phyloP scores from a whole-genome alignment of 106 monocot genomes.

The Narthecium ossifragum region DNA sequence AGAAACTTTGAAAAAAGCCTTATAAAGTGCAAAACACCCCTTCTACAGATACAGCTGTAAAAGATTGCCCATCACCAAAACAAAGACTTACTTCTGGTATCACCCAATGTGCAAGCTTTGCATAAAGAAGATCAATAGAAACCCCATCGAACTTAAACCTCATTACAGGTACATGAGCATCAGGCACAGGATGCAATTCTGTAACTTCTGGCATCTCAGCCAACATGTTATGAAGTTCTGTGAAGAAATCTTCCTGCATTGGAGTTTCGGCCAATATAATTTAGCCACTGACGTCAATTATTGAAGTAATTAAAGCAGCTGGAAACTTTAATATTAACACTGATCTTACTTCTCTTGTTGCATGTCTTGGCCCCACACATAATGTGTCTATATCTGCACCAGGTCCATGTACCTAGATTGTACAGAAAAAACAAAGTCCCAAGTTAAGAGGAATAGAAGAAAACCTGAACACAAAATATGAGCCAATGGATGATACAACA shows the following conservation, averaged over 20 bases:
- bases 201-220: conserved; percentile 85
- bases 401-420: conserved; percentile 89
- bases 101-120: conserved; percentile 72
- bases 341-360: conserved; percentile 70
- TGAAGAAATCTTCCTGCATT: conserved; percentile 89
- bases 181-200: conserved; percentile 94
- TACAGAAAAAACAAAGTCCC: too few species aligned
- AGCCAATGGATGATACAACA: too few species aligned
- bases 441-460: too few species aligned
- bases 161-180: conserved; percentile 97
- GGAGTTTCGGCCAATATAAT: conserved; percentile 5
- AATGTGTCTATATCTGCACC: conserved; percentile 98
- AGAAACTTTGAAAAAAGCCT: too few species aligned
- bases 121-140: conserved; percentile 97
- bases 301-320: neutral
- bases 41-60: too few species aligned
- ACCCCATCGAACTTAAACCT: conserved; percentile 79
- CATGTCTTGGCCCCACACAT: conserved; percentile 94
- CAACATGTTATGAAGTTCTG: conserved; percentile 74
- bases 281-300: neutral
- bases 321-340: too few species aligned
- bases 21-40: too few species aligned
- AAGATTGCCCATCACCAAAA: too few species aligned
- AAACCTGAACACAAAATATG: too few species aligned
- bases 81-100: conserved; percentile 89